phyloP scores from a whole-genome alignment of 139 green algal genomes.

The Mesotaenium endlicherianum region DNA sequence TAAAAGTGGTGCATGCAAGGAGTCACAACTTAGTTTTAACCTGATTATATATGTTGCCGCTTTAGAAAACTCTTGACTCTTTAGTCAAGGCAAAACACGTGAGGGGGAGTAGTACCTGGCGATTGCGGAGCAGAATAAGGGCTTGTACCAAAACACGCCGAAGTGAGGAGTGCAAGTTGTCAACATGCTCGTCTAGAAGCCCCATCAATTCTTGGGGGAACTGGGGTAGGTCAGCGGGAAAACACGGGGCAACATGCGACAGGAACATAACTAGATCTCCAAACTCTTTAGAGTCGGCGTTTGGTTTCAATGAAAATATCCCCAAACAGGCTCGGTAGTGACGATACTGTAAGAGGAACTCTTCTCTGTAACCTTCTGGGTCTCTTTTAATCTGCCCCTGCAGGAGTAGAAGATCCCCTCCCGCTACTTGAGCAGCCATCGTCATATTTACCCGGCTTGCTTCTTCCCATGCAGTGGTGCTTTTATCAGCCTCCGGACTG shows the following conservation, averaged over 20 bases:
- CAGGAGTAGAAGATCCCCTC: constrained; percentile 28
- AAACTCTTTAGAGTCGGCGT: constrained; percentile 77
- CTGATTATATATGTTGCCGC: too few relatives aligned
- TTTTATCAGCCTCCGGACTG: too few relatives aligned
- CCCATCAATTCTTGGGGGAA: constrained; percentile 76
- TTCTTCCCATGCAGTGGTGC: too few relatives aligned
- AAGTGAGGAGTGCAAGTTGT: constrained; percentile 69
- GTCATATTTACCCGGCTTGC: too few relatives aligned
- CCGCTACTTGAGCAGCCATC: not conserved
- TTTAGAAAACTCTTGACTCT: too few relatives aligned
- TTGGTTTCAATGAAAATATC: constrained; percentile 83
- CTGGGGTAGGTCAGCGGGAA: constrained; percentile 62
- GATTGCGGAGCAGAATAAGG: constrained; percentile 89
- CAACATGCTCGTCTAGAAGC: constrained; percentile 79
- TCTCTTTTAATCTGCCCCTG: constrained; percentile 88
- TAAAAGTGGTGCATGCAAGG: too few relatives aligned
- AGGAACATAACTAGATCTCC: constrained; percentile 83
- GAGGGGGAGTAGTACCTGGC: too few relatives aligned
- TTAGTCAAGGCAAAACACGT: too few relatives aligned
- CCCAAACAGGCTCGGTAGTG: constrained; percentile 82
- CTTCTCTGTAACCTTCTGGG: constrained; percentile 84
- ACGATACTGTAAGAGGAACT: constrained; percentile 82
- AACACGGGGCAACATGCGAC: constrained; percentile 78
- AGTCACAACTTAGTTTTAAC: too few relatives aligned
- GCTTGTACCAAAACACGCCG: constrained; percentile 74